Conservation (phyloP, 2,329 filamentous ascomycete species). For the Rutstroemia sydowiana region DNA sequence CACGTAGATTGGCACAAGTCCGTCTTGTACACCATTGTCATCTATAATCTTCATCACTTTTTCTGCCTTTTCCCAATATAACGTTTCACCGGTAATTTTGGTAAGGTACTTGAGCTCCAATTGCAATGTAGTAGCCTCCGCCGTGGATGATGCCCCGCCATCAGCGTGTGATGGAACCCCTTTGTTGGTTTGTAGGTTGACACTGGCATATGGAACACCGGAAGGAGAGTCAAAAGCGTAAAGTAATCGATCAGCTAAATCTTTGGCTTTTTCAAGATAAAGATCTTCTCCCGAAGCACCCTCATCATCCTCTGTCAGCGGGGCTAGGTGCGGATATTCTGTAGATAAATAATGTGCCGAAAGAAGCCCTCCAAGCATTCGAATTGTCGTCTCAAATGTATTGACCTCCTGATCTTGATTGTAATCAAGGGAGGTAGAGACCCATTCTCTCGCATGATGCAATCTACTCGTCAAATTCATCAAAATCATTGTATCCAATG, state of each 20-base stretch:
- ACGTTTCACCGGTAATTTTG: slow-evolving; percentile 84
- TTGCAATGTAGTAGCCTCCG: slow-evolving; percentile 86
- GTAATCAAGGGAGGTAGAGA: slow-evolving; percentile 72
- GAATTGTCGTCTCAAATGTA: slow-evolving; percentile 95
- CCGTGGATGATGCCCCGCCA: slow-evolving; percentile 82
- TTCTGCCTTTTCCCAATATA: slow-evolving; percentile 89
- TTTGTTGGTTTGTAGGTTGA: slow-evolving; percentile 72
- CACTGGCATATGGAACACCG: slow-evolving; percentile 82
- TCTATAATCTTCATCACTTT: slow-evolving; percentile 89
- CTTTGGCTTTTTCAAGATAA: slow-evolving; percentile 92
- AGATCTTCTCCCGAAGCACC: slow-evolving; percentile 76
- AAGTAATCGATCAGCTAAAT: slow-evolving; percentile 80
- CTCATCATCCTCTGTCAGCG: slow-evolving; percentile 62
- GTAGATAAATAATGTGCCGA: slow-evolving; percentile 94
- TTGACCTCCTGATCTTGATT: slow-evolving; percentile 93
- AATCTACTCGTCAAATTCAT: slow-evolving; percentile 93
- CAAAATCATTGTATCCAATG: slow-evolving; percentile 91
- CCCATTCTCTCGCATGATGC: slow-evolving; percentile 80
- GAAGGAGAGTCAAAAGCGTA: slow-evolving; percentile 82
- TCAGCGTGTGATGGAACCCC: slow-evolving; percentile 79
- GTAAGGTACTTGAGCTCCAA: slow-evolving; percentile 96
- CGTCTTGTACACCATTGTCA: slow-evolving; percentile 69
- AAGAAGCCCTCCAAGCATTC: slow-evolving; percentile 89
- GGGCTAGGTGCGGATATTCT: slow-evolving; percentile 70
- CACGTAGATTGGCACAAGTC: slow-evolving; percentile 87